Conservation (phyloP, 768 basidiomycete genomes). For the Rhizopogon vesiculosus region DNA sequence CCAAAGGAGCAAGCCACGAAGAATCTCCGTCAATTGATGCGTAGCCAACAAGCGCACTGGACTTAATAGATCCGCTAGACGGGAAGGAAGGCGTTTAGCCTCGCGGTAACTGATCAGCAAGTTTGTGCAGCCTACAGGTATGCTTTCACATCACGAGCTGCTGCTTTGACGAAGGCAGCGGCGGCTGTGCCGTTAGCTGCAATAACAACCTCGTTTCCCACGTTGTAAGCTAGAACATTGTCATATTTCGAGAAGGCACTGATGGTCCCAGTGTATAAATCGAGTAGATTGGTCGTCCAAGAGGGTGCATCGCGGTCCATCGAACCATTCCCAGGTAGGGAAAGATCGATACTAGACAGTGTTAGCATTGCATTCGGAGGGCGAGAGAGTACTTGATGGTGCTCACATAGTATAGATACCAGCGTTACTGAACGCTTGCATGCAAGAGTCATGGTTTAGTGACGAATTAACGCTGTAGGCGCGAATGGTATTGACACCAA, state of each 20-base stretch:
- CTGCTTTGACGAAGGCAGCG: slow-evolving; percentile 83
- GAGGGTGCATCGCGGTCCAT: slow-evolving; percentile 67
- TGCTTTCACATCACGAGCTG: slow-evolving; percentile 82
- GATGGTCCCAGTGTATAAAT: slow-evolving; percentile 76
- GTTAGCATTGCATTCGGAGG: slow-evolving; percentile 6
- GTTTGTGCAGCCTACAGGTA: slow-evolving; percentile 57
- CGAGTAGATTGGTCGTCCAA: slow-evolving; percentile 79
- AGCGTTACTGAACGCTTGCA: slow-evolving; percentile 68
- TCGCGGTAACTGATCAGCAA: background rate
- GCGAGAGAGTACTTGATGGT: background rate
- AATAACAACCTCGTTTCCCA: slow-evolving; percentile 81
- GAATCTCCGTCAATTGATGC: slow-evolving; percentile 74
- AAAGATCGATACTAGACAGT: slow-evolving; percentile 69
- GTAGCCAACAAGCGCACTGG: slow-evolving; percentile 73
- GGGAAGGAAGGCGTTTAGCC: background rate
- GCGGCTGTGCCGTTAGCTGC: slow-evolving; percentile 50
- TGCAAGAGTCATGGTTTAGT: slow-evolving; percentile 83
- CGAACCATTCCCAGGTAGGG: slow-evolving; percentile 82
- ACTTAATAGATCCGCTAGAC: slow-evolving; percentile 56
- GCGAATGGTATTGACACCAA: slow-evolving; percentile 78
- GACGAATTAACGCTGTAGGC: slow-evolving; percentile 84
- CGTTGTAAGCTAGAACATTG: slow-evolving; percentile 85
- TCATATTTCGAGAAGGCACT: slow-evolving; percentile 79
- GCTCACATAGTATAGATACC: slow-evolving; percentile 89
- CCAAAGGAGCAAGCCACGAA: slow-evolving; percentile 59